These are phyloP conservation scores for Plantago coronopus DNA, from an alignment of 305 asterid species.

Conservation along the genomic window DNA sequence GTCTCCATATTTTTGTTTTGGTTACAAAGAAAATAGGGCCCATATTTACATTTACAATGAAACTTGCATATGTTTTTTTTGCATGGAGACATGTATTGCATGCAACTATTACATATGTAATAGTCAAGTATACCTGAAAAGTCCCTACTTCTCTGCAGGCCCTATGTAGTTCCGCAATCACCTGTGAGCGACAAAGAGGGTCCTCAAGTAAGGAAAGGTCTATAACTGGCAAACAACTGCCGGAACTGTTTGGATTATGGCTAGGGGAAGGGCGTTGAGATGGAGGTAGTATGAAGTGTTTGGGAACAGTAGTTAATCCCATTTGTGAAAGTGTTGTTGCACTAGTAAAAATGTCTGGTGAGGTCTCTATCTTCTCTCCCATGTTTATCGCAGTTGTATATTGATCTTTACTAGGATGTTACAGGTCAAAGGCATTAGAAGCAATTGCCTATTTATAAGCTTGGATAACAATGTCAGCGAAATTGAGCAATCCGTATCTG, in stretches of 20 bases:
- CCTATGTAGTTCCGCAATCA: constrained; percentile 30
- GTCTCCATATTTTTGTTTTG: no score
- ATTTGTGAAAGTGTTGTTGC: constrained; percentile 36
- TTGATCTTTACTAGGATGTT: neutral
- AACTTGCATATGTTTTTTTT: no score
- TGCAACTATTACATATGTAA: constrained; percentile 8
- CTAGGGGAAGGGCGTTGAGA: constrained; percentile 39
- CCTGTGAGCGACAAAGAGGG: constrained; percentile 32
- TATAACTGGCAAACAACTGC: constrained; percentile 37
- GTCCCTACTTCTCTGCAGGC: constrained; percentile 56
- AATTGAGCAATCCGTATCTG: neutral
- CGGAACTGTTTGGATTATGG: constrained; percentile 19
- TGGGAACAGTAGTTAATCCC: constrained; percentile 42
- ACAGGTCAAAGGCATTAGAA: neutral
- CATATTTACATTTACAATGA: no score
- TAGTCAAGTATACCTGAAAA: constrained; percentile 47
- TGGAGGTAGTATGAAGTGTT: constrained; percentile 46
- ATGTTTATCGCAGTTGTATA: constrained; percentile 13
- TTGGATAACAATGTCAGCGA: neutral
- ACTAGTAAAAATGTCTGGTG: constrained; percentile 36
- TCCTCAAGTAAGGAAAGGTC: constrained; percentile 43
- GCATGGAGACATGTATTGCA: constrained; percentile 1
- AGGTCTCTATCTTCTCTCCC: constrained; percentile 29
- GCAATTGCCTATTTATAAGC: neutral
- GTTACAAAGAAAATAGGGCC: no score